phyloP scores from a whole-genome alignment of 257 asterid species.

The Anisodus acutangulus region DNA sequence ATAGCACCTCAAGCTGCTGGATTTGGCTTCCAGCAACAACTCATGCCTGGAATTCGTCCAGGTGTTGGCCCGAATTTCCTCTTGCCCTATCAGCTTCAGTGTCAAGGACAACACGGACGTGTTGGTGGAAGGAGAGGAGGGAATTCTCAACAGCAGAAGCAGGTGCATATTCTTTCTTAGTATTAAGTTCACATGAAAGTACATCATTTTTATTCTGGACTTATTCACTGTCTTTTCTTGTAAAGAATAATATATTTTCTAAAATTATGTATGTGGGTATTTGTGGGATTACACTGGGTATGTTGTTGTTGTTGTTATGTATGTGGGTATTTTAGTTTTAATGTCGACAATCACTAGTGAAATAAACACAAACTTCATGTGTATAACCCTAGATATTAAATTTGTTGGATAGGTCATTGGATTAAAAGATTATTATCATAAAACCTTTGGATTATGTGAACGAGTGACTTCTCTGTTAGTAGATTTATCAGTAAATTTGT shows the following conservation, averaged over 20 bases:
- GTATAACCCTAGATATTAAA: not conserved
- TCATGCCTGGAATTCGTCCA: slow-evolving; percentile 63
- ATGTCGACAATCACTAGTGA: not conserved
- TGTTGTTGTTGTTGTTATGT: slow-evolving; percentile 25
- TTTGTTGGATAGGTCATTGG: not conserved
- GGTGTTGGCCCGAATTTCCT: slow-evolving; percentile 60
- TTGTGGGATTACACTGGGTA: not conserved
- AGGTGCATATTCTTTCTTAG: slow-evolving; percentile 40
- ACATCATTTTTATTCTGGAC: not conserved
- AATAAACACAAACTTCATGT: not conserved
- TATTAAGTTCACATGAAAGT: not conserved
- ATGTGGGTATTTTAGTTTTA: not conserved
- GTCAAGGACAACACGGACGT: slow-evolving; percentile 52
- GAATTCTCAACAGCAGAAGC: slow-evolving; percentile 60
- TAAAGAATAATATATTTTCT: not conserved
- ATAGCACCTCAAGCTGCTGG: slow-evolving; percentile 61
- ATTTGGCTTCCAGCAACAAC: slow-evolving; percentile 69
- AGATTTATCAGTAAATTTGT: not conserved
- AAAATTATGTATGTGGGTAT: not conserved
- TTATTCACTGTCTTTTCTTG: not conserved
- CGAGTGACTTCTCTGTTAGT: not conserved
- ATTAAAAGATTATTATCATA: not conserved
- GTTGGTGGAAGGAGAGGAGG: slow-evolving; percentile 55
- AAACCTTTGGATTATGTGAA: not conserved
- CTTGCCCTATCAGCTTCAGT: slow-evolving; percentile 66